Percentiles rank a stretch among this genome's conserved stretches.
Conservation (phyloP, 2,329 filamentous ascomycete species). For the Teratosphaeria gauchensis region DNA sequence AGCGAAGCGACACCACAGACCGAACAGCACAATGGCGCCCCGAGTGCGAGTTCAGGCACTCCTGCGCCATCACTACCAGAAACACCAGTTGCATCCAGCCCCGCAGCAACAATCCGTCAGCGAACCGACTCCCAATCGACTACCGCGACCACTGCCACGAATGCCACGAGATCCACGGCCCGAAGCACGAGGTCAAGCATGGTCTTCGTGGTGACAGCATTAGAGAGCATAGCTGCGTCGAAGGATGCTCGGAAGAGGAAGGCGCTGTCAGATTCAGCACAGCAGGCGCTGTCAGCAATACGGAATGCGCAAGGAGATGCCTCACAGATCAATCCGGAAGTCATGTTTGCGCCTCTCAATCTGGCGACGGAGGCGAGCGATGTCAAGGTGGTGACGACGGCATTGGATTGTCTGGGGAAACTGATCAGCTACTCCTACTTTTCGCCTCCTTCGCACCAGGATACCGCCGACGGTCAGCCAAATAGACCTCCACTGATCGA, state of each 20-base stretch:
- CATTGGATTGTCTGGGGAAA: constrained; percentile 96
- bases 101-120: constrained; percentile 25
- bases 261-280: constrained; percentile 70
- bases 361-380: constrained; percentile 81
- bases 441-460: constrained; percentile 44
- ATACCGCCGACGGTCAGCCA: constrained; percentile 9
- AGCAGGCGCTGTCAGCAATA: constrained; percentile 74
- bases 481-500: constrained; percentile 69
- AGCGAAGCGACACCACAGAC: not conserved
- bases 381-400: constrained; percentile 75
- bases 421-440: constrained; percentile 99
- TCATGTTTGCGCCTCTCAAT: constrained; percentile 84
- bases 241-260: constrained; percentile 86
- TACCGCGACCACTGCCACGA: constrained; percentile 38
- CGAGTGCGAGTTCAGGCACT: not conserved
- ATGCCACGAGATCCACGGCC: constrained; percentile 37
- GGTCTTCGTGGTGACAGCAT: constrained; percentile 86
- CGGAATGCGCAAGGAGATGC: constrained; percentile 63
- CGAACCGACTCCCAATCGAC: constrained; percentile 55
- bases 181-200: constrained; percentile 73
- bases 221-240: constrained; percentile 83
- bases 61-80: constrained; percentile 4
- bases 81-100: constrained; percentile 6
- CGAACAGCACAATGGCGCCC: not conserved
- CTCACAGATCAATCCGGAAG: constrained; percentile 75